A percentile compares a stretch with the other conserved stretches of the same genome.
Conservation (phyloP, 2,329 filamentous ascomycete genomes). For the Coniochaeta prunicola region DNA sequence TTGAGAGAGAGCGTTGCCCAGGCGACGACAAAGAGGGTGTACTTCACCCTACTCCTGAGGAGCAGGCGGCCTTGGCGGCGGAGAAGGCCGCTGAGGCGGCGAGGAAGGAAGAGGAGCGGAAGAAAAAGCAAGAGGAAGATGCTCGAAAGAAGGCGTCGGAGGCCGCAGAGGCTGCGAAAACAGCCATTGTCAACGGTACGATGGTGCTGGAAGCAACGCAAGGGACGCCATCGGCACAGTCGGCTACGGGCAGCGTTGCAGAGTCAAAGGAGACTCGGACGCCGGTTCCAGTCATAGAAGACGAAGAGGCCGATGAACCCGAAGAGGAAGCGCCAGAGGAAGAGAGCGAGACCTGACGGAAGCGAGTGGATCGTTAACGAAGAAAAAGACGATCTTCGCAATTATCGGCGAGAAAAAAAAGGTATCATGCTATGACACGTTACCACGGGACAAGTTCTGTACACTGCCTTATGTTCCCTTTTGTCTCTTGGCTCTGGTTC, state of each 20-base stretch:
- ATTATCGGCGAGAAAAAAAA: neutral
- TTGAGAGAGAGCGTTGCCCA: slow-evolving; percentile 38
- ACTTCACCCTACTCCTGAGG: slow-evolving; percentile 12
- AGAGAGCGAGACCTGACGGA: neutral
- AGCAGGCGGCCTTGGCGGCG: slow-evolving; percentile 4
- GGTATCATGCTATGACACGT: slow-evolving; percentile 6
- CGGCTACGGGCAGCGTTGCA: neutral
- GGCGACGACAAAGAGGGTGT: slow-evolving; percentile 23
- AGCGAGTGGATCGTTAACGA: neutral
- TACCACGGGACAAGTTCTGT: slow-evolving; percentile 3
- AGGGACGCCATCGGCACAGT: neutral
- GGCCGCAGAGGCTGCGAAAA: neutral
- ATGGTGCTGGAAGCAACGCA: neutral
- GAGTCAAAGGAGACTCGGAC: neutral
- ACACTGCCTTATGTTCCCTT: neutral
- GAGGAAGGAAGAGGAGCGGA: slow-evolving; percentile 5
- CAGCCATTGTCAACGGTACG: slow-evolving; percentile 1
- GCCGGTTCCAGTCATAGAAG: neutral
- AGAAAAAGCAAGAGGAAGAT: slow-evolving; percentile 5
- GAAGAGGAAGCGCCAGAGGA: neutral
- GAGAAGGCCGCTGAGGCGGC: neutral
- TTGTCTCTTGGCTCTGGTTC: neutral
- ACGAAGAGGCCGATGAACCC: neutral
- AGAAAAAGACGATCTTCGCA: neutral
- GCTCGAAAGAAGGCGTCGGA: neutral